Base-by-base conservation (phyloP, 1,284 basidiomycete species). In the Austroboletus novae-zelandiae region DNA sequence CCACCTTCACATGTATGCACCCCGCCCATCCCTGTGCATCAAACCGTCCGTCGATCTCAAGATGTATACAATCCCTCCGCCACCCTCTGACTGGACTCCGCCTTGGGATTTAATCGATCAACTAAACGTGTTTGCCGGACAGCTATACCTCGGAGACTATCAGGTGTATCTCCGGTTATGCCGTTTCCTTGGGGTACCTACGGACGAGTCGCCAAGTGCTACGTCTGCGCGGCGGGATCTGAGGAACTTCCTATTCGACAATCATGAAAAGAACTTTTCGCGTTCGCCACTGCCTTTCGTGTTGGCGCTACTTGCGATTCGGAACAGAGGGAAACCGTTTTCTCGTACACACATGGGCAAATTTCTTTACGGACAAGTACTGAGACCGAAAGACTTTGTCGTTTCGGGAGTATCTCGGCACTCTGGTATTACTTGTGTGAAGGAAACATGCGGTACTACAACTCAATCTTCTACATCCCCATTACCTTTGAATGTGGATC, bases 1-100 rank as follows among this genome's bases (percentile, higher is more conserved):
- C 3, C 61, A 60, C 42, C 61, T 79, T 7, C 76, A 78, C 47
- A 20, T 72, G 1, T 79, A 76, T 52, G 55, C 72, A 5, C 70
- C 76, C 9, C 60, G 72, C 3, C 62, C 68, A 10, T 64, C 58
- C 5, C 52, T 66, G 30, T 54, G 53, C 3, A 74, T 73, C 65
- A 57, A 54, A 11, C 58, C 72, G 5, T 71, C 43, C 43, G 74
- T 76, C 32, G 65, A 74, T 49, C 68, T 75, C 20, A 53, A 31
- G 5, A 65, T 72, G 41, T 70, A 69, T 56, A 57, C 37, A 23
- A 57, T 75, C 20, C 71, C 72, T 39, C 65, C 5, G 1, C 11
- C 43, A 7, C 31, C 43, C 1, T 5, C 15, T 5, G 14, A 8
- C 14, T 53, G 40, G 50, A 36, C 30, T 3, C 36, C 52, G 4